Evolutionary conservation across 352 stramenopile genomes (phyloP), one percentile per base, ranked within the genome.

Genomic region (Phytophthora pluvialis): DNA sequence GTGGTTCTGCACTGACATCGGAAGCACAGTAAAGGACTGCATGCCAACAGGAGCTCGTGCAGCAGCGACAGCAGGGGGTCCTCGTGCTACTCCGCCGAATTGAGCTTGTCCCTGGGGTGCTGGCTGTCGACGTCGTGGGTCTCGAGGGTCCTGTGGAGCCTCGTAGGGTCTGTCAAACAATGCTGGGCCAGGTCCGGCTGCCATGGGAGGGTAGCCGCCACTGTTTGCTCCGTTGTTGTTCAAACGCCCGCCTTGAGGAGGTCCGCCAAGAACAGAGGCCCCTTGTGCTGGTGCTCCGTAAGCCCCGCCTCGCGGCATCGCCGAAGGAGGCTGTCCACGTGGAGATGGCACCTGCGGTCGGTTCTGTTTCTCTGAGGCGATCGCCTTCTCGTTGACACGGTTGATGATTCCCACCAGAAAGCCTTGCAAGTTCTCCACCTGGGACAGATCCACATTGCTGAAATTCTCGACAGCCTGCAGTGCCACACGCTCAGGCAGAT

Each of bases 351-450:
- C 29, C 32, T 78, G 69, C 35, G 67, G 59, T 11, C 67, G 73
- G 13, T 73, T 65, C 38, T 73, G 70, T 6, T 78, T 73, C 38
- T 83, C 73, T 1, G 77, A 70, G 0, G 70, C 54, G 60, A 81
- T 74, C 10, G 70, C 60, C 51, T 86, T 87, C 45, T 93, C 86
- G 21, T 91, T 81, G 10, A 93, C 82, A 43, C 84, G 84, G 48
- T 91, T 93, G 69, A 95, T 91, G 52, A 95, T 95, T 26, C 86
- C 86, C 4, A 93, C 81, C 2, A 95, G 70, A 63, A 95, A 95
- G 12, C 83, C 83, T 57, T 93, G 78, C 25, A 93, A 50, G 60
- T 93, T 93, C n/a, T 78, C 73, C 31, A 95, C 77, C 31, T 89
- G 79, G n/a, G 78, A 66, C 10, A 92, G 58, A 69, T 95, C 84